Base-by-base conservation (phyloP, 2,329 filamentous ascomycete genomes). In the Reticulascus tulasneorum region DNA sequence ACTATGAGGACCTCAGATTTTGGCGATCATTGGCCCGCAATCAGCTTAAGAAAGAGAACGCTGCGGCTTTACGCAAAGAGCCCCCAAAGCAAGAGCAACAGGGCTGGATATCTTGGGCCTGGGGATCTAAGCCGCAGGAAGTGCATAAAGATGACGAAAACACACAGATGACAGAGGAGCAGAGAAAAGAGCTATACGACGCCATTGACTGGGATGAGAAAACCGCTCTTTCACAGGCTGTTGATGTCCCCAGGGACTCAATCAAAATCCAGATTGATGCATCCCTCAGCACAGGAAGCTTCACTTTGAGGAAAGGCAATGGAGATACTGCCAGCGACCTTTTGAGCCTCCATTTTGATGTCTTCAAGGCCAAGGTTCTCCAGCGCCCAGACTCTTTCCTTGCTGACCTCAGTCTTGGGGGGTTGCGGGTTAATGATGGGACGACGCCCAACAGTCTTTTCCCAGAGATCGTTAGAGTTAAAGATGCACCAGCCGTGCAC, bases 141-240 rank as follows among this genome's bases (percentile, higher is more conserved):
- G 62, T 76, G 33, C 71, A 82, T 33, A 75, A 85, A 25, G 72
- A 85, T 28, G 62, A 81, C 5, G 84, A 94, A 48, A 85, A 90
- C 44, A 86, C 82, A 0, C 79, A 88, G 41, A 94, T 98, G 74
- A 94, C 87, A 0, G 93, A 98, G 44, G 83, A 97, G 60, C 90
- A 99, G 58, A 83, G 91, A 26, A 89, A 97, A 58, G 91, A 98
- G 62, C 75, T 99, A 9, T 98, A 97, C 59, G 84, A 94, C 49
- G 94, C 88, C 32, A 99, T 99, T 51, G 93, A 97, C 52, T 99
- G 91, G 82, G 87, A 98, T 45, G 93, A 99, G 62, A 97, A 96
- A 68, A 82, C 90, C 42, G 86, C 85, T 3, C 74, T 98, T 24
- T 75, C 88, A 0, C 89, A 95, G 48, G 83, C 85, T 26, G 82